phyloP scores from a whole-genome alignment of 2,329 filamentous ascomycete genomes.

The Aspergillus texensis region DNA sequence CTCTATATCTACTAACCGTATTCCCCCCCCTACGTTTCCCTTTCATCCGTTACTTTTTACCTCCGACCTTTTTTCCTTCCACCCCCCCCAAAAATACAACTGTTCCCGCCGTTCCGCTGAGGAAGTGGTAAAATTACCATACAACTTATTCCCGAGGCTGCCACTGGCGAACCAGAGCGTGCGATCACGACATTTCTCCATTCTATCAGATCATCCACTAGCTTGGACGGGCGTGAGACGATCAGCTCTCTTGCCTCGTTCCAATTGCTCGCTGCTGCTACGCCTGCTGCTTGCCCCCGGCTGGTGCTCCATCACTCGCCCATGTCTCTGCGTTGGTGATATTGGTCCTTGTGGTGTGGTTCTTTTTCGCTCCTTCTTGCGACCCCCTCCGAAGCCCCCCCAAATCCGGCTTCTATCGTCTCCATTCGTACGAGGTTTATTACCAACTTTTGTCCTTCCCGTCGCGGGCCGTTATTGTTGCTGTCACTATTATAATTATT shows the following conservation, averaged over 20 bases:
- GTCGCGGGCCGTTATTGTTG: neutral
- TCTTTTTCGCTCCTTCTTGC: slow-evolving; percentile 11
- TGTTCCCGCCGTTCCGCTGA: neutral
- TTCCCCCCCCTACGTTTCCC: neutral
- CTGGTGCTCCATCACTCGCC: neutral
- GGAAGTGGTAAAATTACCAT: slow-evolving; percentile 25
- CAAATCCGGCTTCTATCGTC: slow-evolving; percentile 4
- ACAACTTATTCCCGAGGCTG: slow-evolving; percentile 10
- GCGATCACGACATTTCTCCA: slow-evolving; percentile 49
- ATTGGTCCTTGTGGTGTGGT: slow-evolving; percentile 15
- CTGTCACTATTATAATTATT: neutral
- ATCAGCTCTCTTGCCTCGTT: slow-evolving; percentile 15
- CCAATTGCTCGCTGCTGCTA: slow-evolving; percentile 5
- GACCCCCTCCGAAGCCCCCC: slow-evolving; percentile 7
- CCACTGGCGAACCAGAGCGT: slow-evolving; percentile 31
- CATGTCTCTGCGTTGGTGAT: slow-evolving; percentile 12
- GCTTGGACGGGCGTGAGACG: slow-evolving; percentile 27
- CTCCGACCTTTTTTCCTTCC: neutral
- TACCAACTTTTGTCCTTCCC: neutral
- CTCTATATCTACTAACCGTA: neutral
- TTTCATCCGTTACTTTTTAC: neutral
- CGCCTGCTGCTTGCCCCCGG: slow-evolving; percentile 11
- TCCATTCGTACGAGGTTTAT: neutral
- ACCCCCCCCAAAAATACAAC: slow-evolving; percentile 1
- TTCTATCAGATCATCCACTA: slow-evolving; percentile 46